These are phyloP conservation scores for Cyberlindnera maritima DNA, from an alignment of 805 yeast genomes.

Conservation along the genomic window DNA sequence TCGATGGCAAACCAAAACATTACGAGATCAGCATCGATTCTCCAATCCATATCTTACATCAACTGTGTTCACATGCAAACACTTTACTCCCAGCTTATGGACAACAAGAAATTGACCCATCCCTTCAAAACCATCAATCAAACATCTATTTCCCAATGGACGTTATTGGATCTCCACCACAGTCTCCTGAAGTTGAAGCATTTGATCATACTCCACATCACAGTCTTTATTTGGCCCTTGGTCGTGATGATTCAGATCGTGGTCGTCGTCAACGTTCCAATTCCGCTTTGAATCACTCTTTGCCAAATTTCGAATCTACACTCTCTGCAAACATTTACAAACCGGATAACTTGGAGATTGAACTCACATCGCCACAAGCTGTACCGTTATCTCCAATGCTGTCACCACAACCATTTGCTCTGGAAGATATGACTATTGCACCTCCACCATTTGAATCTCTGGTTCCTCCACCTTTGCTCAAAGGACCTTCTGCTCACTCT, in stretches of 20 bases:
- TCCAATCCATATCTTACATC: constrained; percentile 80
- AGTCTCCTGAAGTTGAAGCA: constrained; percentile 54
- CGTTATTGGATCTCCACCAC: constrained; percentile 42
- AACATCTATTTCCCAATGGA: constrained; percentile 40
- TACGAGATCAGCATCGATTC: constrained; percentile 94
- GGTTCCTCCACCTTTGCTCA: constrained; percentile 1
- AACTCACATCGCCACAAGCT: constrained; percentile 62
- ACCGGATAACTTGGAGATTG: constrained; percentile 47
- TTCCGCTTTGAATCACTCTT: constrained; percentile 35
- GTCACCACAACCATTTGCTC: constrained; percentile 38
- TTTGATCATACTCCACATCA: constrained; percentile 33
- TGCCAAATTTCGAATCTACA: constrained; percentile 30
- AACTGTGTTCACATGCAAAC: constrained; percentile 76
- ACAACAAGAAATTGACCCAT: constrained; percentile 16
- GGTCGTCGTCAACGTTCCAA: constrained; percentile 26
- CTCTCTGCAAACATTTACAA: constrained; percentile 50
- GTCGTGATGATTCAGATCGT: constrained; percentile 23
- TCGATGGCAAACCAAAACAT: constrained; percentile 74
- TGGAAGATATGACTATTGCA: constrained; percentile 43
- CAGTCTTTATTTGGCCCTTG: constrained; percentile 20
- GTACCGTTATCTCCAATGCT: constrained; percentile 52
- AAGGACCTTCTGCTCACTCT: neutral
- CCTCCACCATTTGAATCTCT: constrained; percentile 58
- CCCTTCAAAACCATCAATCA: constrained; percentile 29
- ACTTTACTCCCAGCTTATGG: constrained; percentile 75